These are phyloP conservation scores for Lachancea quebecensis DNA, from an alignment of 805 yeast genomes.

Conservation along the genomic window DNA sequence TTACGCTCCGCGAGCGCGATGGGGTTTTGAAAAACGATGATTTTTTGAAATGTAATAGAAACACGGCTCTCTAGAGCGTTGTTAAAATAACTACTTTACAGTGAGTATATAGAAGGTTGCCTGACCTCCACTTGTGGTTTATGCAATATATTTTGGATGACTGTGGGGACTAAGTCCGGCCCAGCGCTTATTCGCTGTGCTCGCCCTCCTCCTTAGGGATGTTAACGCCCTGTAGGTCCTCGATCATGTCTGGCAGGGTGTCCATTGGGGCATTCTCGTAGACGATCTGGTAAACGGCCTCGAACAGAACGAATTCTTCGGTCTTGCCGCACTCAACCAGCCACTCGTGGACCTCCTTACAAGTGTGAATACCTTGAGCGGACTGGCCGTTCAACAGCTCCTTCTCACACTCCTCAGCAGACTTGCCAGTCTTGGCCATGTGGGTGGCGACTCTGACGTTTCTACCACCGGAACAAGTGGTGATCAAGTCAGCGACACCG, in stretches of 20 bases:
- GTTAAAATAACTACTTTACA: conserved; percentile 1
- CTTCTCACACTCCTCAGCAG: conserved; percentile 77
- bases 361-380: conserved; percentile 91
- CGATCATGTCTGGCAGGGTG: conserved; percentile 65
- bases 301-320: conserved; percentile 65
- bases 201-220: conserved; percentile 1
- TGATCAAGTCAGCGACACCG: conserved; percentile 96
- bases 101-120: conserved; percentile 1
- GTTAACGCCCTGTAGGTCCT: conserved; percentile 32
- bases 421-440: conserved; percentile 73
- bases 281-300: conserved; percentile 71
- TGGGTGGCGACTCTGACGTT: conserved; percentile 85
- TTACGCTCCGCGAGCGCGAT: no score
- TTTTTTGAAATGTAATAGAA: no score
- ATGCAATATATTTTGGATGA: background rate
- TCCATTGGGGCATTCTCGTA: conserved; percentile 70
- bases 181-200: background rate
- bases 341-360: conserved; percentile 85
- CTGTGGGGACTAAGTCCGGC: background rate
- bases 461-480: conserved; percentile 97
- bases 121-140: background rate
- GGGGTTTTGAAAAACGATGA: no score
- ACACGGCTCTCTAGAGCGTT: no score
- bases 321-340: conserved; percentile 42
- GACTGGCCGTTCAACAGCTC: conserved; percentile 89